Evolutionary conservation across 1,284 basidiomycete genomes (phyloP), one percentile per base, ranked within the genome.

Genomic region (Moesziomyces antarcticus): DNA sequence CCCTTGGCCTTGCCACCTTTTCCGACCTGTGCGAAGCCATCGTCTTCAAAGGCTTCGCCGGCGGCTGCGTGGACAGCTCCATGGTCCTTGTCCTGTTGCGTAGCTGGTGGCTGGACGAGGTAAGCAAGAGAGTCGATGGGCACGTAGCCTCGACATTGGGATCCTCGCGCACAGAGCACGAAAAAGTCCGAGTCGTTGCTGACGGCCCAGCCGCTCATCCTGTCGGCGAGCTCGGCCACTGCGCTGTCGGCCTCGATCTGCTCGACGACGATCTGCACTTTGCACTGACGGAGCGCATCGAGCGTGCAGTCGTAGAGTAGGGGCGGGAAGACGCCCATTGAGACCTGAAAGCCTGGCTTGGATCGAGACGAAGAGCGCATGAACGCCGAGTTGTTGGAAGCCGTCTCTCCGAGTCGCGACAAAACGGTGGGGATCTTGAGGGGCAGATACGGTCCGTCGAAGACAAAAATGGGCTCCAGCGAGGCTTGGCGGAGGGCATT

Each of bases 151-250:
- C 59, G 57, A 21, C 68, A 70, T n/a, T 60, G 55, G 3, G 56
- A 44, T 0, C 75, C 78, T 41, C 75, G 52, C 10, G 79, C 58
- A 43, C 77, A 80, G 24, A 80, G 69, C 20, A 80, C 62, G 57
- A 81, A 81, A 37, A 73, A 80, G 64, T 81, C 79, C 2, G 71
- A 75, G 51, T 81, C 79, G 25, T 73, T 58, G 45, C 74, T 77
- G 30, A 78, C 68, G 0, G 79, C 78, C 67, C 76, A 74, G 0
- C 78, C 79, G 7, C 60, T 53, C 45, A 65, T 49, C 16, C 56
- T 55, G 22, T 73, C 75, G 5, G 79, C 78, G 1, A 75, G 50
- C 55, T 78, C 74, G 5, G 72, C 78, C 9, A 81, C 77, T 6
- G 68, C 66, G 16, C 74, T 50, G 48, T 81, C 79, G 9, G 79